These are phyloP conservation scores for Rubus idaeus DNA, from an alignment of 306 rosid species.

Conservation along the genomic window DNA sequence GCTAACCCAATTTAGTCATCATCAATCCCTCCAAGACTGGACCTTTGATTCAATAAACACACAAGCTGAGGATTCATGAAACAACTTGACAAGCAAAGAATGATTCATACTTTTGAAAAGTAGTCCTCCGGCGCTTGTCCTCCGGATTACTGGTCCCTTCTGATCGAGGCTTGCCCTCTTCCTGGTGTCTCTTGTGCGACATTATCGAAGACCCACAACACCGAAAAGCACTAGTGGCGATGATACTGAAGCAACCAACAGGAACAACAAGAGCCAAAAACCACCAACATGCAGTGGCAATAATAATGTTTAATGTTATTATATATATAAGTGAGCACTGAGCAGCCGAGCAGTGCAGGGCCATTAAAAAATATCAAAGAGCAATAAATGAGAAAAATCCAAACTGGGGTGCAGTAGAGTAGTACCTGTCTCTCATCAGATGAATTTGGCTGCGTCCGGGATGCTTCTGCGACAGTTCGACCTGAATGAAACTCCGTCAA, in stretches of 20 bases:
- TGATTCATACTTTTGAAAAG: constrained; percentile 39
- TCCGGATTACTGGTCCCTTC: constrained; percentile 42
- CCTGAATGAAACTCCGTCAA: constrained; percentile 13
- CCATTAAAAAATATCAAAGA: background rate
- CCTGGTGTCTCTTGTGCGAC: constrained; percentile 86
- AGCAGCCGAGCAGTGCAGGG: background rate
- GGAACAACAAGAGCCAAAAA: constrained; percentile 24
- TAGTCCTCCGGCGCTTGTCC: constrained; percentile 72
- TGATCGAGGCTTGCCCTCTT: constrained; percentile 55
- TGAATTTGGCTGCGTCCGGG: constrained; percentile 49
- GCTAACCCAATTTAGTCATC: background rate
- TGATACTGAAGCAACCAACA: constrained; percentile 12
- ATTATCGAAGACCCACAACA: constrained; percentile 31
- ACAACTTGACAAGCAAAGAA: background rate
- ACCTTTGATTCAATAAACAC: background rate
- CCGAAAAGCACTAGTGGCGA: background rate
- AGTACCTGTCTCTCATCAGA: constrained; percentile 9
- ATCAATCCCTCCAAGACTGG: background rate
- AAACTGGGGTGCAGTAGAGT: background rate
- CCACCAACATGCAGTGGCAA: constrained; percentile 42
- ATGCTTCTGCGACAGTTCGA: constrained; percentile 48
- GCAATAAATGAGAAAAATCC: constrained; percentile 28
- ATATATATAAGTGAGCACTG: too few relatives aligned
- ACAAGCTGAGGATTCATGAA: background rate
- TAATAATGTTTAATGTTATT: background rate